Conservation (phyloP, 768 basidiomycete species). For the Wakefieldia striispora region DNA sequence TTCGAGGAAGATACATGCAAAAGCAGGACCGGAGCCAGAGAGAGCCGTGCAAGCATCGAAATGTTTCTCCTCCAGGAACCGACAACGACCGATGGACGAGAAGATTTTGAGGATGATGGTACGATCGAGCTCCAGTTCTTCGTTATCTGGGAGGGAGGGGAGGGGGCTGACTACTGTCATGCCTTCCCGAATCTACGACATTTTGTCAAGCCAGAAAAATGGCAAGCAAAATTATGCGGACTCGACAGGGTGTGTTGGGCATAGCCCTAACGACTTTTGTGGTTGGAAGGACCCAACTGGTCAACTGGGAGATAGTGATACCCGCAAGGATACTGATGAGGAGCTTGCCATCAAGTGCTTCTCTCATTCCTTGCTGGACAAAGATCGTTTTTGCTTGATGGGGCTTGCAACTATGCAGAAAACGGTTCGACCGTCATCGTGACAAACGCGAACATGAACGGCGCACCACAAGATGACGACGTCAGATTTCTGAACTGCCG, state of each 20-base stretch:
- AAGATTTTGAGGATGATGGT: constrained; percentile 88
- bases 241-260: constrained; percentile 98
- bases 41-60: constrained; percentile 98
- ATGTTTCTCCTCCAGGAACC: constrained; percentile 96
- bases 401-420: constrained; percentile 79
- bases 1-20: constrained; percentile 94
- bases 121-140: constrained; percentile 54
- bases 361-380: constrained; percentile 67
- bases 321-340: constrained; percentile 98
- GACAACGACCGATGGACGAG: constrained; percentile 93
- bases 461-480: constrained; percentile 87
- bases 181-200: constrained; percentile 87
- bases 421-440: constrained; percentile 1
- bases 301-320: constrained; percentile 81
- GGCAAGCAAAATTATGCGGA: constrained; percentile 33
- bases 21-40: constrained; percentile 94
- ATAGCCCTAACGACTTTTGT: constrained; percentile 92
- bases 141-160: constrained; percentile 40
- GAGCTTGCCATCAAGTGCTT: constrained; percentile 86
- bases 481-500: constrained; percentile 70
- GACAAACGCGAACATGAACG: not conserved
- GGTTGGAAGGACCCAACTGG: constrained; percentile 67
- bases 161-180: constrained; percentile 93
- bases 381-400: constrained; percentile 80
- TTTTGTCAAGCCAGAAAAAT: not conserved